These are phyloP conservation scores for Pascua guehoae DNA, from an alignment of 1,284 basidiomycete genomes.

Conservation along the genomic window DNA sequence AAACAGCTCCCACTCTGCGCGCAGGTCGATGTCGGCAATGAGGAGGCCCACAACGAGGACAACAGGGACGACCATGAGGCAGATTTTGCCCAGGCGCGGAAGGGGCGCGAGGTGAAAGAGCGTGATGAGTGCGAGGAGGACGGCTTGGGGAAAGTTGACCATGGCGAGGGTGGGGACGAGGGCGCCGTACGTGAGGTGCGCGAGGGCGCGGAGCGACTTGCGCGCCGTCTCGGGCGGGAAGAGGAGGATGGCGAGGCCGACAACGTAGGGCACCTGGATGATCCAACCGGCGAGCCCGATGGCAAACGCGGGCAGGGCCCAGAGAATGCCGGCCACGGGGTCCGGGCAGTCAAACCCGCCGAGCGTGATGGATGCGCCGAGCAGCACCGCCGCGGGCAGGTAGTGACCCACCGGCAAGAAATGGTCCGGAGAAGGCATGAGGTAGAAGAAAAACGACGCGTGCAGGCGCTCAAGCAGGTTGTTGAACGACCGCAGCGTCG, in stretches of 20 bases:
- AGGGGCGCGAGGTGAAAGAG: conserved; percentile 42
- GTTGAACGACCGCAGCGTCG: conserved; percentile 79
- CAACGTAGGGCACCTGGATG: conserved; percentile 20
- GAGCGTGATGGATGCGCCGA: conserved; percentile 77
- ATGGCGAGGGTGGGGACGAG: conserved; percentile 78
- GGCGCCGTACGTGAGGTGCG: conserved; percentile 64
- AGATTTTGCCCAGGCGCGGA: conserved; percentile 1
- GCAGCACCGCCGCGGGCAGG: conserved; percentile 75
- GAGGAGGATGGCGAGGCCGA: conserved; percentile 15
- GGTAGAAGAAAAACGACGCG: conserved; percentile 93
- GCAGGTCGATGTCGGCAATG: conserved; percentile 13
- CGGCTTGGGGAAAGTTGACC: conserved; percentile 83
- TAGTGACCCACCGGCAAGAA: conserved; percentile 88
- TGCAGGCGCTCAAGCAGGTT: conserved; percentile 90
- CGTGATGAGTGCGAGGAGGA: conserved; percentile 61
- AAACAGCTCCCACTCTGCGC: conserved; percentile 37
- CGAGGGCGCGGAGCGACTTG: conserved; percentile 22
- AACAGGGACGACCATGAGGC: conserved; percentile 1
- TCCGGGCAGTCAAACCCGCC: conserved; percentile 70
- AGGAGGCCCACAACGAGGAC: conserved; percentile 1
- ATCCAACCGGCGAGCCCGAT: conserved; percentile 23
- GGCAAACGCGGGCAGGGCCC: conserved; percentile 19
- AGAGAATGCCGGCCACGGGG: conserved; percentile 56
- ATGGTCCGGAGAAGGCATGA: conserved; percentile 67
- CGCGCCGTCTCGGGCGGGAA: conserved; percentile 56